Evolutionary conservation across 2,329 filamentous ascomycete genomes (phyloP).

Genomic region (Pseudogymnoascus sp.): DNA sequence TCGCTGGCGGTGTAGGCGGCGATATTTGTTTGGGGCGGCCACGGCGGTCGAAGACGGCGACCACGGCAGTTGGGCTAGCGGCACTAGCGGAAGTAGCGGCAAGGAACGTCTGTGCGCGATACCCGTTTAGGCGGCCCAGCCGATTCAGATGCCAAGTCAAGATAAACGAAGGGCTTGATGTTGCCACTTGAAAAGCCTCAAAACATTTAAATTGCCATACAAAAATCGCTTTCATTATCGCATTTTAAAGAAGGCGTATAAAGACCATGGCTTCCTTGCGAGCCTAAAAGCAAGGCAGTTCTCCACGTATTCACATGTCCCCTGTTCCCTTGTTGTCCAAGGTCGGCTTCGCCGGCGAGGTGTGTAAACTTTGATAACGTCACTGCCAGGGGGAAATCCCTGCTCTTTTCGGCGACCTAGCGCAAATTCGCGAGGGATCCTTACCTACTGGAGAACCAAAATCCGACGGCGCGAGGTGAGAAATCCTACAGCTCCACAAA

Average conservation of each 20-base stretch:
- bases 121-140: background rate
- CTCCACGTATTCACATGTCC: background rate
- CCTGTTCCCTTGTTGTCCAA: background rate
- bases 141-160: background rate
- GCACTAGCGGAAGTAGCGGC: background rate
- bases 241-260: background rate
- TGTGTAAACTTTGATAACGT: background rate
- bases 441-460: slow-evolving; percentile 3
- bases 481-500: background rate
- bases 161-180: background rate
- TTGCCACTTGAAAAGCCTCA: background rate
- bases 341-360: background rate
- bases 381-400: background rate
- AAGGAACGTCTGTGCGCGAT: background rate
- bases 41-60: background rate
- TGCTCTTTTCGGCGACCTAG: background rate
- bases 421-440: background rate
- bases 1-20: no score
- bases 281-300: background rate
- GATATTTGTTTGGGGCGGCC: background rate
- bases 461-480: background rate
- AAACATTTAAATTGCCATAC: background rate
- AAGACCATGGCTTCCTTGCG: background rate
- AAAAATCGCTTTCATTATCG: background rate
- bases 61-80: background rate